These are phyloP conservation scores for Termitomyces sp. DNA, from an alignment of 1,284 basidiomycete genomes.

Conservation along the genomic window DNA sequence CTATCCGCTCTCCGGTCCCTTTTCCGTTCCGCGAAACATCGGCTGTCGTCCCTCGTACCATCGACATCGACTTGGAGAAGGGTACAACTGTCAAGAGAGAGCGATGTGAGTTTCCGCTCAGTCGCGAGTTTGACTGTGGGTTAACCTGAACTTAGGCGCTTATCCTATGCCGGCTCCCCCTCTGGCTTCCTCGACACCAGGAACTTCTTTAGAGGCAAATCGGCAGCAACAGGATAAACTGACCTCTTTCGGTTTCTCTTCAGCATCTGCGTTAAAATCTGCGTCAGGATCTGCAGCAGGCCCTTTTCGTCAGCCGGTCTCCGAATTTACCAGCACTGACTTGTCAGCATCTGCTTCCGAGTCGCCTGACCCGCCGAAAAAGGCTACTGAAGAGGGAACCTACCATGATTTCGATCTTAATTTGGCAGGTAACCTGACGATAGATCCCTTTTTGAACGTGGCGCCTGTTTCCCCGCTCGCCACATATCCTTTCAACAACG, in stretches of 20 bases:
- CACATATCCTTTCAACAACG: neutral
- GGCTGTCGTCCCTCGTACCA: slow-evolving; percentile 9
- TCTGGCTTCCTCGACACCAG: neutral
- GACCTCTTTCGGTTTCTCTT: neutral
- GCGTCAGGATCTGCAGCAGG: neutral
- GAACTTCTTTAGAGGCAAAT: neutral
- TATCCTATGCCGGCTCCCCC: slow-evolving; percentile 1
- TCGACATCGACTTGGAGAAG: slow-evolving; percentile 14
- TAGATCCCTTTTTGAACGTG: slow-evolving; percentile 9
- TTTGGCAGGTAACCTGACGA: neutral
- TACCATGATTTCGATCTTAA: neutral
- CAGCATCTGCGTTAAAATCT: neutral
- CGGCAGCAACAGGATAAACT: neutral
- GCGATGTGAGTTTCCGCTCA: neutral
- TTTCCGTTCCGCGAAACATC: slow-evolving; percentile 14
- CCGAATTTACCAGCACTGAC: neutral
- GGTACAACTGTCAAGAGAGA: slow-evolving; percentile 1
- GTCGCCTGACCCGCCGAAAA: neutral
- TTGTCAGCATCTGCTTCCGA: slow-evolving; percentile 7
- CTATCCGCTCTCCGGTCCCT: slow-evolving; percentile 9
- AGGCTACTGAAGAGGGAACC: neutral
- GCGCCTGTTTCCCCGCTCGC: neutral
- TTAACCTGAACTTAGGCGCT: neutral
- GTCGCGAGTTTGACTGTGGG: neutral
- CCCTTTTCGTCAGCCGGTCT: neutral